Conservation (phyloP, 2,329 filamentous ascomycete species). For the Epichloe sibirici region DNA sequence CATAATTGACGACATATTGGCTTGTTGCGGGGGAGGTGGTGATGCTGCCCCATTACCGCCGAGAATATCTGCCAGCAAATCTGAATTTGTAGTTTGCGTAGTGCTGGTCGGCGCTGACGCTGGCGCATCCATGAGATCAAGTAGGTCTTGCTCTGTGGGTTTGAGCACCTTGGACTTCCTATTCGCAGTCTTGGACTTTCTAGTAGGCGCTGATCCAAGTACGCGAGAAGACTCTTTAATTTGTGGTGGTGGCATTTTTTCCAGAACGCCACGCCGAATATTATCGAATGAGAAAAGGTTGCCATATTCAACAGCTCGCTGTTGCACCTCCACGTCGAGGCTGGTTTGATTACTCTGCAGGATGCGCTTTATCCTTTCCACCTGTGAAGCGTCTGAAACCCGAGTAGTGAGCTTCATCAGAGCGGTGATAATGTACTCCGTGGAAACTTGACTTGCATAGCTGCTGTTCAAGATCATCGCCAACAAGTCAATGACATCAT, state of each 20-base stretch:
- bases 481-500: slow-evolving; percentile 88
- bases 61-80: slow-evolving; percentile 84
- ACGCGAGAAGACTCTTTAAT: slow-evolving; percentile 93
- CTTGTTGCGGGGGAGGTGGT: slow-evolving; percentile 39
- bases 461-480: slow-evolving; percentile 85
- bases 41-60: slow-evolving; percentile 48
- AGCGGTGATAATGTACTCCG: slow-evolving; percentile 91
- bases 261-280: slow-evolving; percentile 77
- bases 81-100: slow-evolving; percentile 58
- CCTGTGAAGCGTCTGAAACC: slow-evolving; percentile 68
- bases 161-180: slow-evolving; percentile 68
- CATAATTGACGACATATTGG: slow-evolving; percentile 67
- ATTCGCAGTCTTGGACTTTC: slow-evolving; percentile 56
- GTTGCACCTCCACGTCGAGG: slow-evolving; percentile 89
- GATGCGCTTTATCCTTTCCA: slow-evolving; percentile 72
- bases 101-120: slow-evolving; percentile 37
- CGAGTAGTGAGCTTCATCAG: slow-evolving; percentile 91
- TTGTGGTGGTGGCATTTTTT: slow-evolving; percentile 96
- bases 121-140: slow-evolving; percentile 82
- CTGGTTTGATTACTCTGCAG: slow-evolving; percentile 71
- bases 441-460: slow-evolving; percentile 81
- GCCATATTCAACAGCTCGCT: slow-evolving; percentile 86
- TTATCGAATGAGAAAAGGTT: slow-evolving; percentile 89
- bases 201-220: slow-evolving; percentile 61
- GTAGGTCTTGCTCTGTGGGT: slow-evolving; percentile 79